These are phyloP conservation scores for Diaporthe longicolla DNA, from an alignment of 2,329 filamentous ascomycete genomes.

Conservation along the genomic window DNA sequence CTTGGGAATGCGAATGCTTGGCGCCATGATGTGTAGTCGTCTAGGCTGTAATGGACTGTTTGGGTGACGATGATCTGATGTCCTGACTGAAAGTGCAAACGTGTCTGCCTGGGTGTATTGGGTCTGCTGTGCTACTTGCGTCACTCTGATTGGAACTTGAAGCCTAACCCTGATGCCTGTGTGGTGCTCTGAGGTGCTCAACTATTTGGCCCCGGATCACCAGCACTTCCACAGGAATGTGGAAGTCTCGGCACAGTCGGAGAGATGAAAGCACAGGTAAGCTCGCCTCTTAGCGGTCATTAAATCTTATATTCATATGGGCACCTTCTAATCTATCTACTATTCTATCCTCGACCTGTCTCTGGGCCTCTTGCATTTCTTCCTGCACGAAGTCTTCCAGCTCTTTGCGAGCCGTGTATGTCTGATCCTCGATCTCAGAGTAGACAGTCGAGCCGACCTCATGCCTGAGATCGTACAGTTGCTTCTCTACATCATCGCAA, in stretches of 20 bases:
- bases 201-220: not conserved
- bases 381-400: conserved; percentile 27
- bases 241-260: no score
- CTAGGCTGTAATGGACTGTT: not conserved
- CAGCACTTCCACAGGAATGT: not conserved
- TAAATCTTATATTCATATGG: conserved; percentile 31
- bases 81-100: not conserved
- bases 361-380: conserved; percentile 33
- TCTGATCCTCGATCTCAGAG: conserved; percentile 33
- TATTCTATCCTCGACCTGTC: conserved; percentile 30
- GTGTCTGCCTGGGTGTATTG: not conserved
- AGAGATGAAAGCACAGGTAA: not conserved
- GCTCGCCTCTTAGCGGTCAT: conserved; percentile 8
- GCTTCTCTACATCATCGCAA: conserved; percentile 26
- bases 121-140: conserved; percentile 24
- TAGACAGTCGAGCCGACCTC: conserved; percentile 26
- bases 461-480: conserved; percentile 19
- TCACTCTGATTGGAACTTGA: conserved; percentile 6
- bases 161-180: conserved; percentile 21
- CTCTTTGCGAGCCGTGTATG: conserved; percentile 19
- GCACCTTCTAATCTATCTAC: conserved; percentile 32
- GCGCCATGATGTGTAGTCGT: conserved; percentile 53
- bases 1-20: conserved; percentile 62
- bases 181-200: not conserved
- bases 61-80: not conserved